phyloP scores from a whole-genome alignment of 495 filamentous ascomycete genomes.

The Sordaria brevicollis region DNA sequence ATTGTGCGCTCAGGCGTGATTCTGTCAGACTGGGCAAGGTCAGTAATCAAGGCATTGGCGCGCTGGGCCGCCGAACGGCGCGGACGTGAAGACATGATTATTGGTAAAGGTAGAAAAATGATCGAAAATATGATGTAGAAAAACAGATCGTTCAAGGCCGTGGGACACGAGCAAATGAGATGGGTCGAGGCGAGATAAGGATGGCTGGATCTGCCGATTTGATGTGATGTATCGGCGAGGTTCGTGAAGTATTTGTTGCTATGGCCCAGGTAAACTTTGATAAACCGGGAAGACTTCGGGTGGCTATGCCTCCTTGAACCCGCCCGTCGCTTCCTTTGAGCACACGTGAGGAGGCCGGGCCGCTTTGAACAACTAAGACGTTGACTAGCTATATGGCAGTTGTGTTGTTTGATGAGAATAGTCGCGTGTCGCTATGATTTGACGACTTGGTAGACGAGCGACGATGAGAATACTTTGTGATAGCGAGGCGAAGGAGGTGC shows the following conservation, averaged over 20 bases:
- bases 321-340: not conserved
- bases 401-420: not conserved
- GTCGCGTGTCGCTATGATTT: not conserved
- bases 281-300: not conserved
- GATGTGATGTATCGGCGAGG: not conserved
- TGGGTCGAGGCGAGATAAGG: not conserved
- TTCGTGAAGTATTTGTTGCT: not conserved
- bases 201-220: not conserved
- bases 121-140: not conserved
- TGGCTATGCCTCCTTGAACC: not conserved
- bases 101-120: not conserved
- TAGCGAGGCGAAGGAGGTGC: not conserved
- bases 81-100: constrained; percentile 32
- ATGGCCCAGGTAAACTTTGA: not conserved
- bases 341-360: not conserved
- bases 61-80: constrained; percentile 39
- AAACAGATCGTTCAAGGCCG: not conserved
- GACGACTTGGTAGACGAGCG: not conserved
- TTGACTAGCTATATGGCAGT: not conserved
- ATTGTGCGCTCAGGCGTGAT: constrained; percentile 30
- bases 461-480: not conserved
- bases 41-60: constrained; percentile 39
- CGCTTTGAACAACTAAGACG: not conserved
- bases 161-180: not conserved
- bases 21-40: constrained; percentile 40